Evolutionary conservation across 192 early-diverging fungal species (phyloP).

Genomic region (Backusella westeae): DNA sequence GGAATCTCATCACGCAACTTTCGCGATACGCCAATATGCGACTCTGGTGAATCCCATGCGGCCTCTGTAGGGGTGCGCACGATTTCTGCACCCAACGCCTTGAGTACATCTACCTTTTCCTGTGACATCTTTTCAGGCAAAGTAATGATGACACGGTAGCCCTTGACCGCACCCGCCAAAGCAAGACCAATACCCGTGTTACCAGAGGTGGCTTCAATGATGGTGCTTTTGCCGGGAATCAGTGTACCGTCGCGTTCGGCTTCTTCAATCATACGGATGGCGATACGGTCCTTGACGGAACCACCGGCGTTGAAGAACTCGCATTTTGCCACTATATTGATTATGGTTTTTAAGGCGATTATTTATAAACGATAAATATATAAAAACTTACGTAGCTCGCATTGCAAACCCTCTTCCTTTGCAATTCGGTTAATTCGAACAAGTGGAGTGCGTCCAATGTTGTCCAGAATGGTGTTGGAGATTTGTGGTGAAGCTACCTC

Average conservation of each 20-base stretch:
- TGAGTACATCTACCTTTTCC: conserved; percentile 99
- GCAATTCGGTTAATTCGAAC: conserved; percentile 90
- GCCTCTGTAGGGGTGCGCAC: conserved; percentile 99
- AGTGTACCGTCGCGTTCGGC: conserved; percentile 90
- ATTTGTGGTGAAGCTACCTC: conserved; percentile 67
- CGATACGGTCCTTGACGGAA: conserved; percentile 98
- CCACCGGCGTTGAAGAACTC: conserved; percentile 99
- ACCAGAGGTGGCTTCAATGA: conserved; percentile 99
- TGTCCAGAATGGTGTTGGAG: conserved; percentile 85
- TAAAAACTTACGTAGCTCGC: conserved; percentile 73
- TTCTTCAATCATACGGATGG: conserved; percentile 92
- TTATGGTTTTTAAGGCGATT: neutral
- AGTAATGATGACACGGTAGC: conserved; percentile 97
- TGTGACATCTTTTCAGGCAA: conserved; percentile 99
- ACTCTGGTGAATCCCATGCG: conserved; percentile 98
- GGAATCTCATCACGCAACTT: conserved; percentile 94
- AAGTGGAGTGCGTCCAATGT: conserved; percentile 95
- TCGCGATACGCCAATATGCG: conserved; percentile 96
- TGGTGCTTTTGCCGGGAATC: conserved; percentile 83
- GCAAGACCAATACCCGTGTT: conserved; percentile 99
- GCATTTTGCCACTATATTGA: conserved; percentile 79
- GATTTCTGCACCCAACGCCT: conserved; percentile 96
- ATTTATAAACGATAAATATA: conserved; percentile 38
- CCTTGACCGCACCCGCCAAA: conserved; percentile 96
- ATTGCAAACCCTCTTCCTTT: conserved; percentile 87